Conservation (phyloP, 176 grass and related monocot species). For the Aegilops sharonensis region DNA sequence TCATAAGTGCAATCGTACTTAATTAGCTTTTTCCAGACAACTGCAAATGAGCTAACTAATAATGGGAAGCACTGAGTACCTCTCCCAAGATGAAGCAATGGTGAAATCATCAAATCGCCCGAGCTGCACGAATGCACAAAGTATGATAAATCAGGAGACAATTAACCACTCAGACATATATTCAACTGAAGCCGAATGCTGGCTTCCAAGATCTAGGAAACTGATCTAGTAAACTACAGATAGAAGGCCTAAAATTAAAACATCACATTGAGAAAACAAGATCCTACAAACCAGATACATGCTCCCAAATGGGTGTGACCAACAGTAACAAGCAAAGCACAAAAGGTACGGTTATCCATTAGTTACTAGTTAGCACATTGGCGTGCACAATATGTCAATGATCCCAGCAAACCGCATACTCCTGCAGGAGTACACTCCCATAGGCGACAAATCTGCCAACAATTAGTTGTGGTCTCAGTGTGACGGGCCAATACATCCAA, state of each 20-base stretch:
- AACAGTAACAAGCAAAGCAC: neutral
- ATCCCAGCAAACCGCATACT: neutral
- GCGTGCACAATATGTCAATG: neutral
- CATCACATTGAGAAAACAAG: neutral
- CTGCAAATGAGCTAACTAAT: neutral
- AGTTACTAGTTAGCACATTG: neutral
- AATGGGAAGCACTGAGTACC: constrained; percentile 35
- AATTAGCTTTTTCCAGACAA: neutral
- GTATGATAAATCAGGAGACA: neutral
- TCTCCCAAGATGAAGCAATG: constrained; percentile 96
- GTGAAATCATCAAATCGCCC: constrained; percentile 93
- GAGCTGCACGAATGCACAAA: constrained; percentile 43
- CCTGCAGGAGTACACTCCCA: neutral
- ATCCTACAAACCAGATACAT: neutral
- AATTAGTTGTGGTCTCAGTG: neutral
- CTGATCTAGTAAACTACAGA: neutral
- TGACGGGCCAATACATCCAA: neutral
- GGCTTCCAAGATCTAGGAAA: neutral
- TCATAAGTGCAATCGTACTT: neutral
- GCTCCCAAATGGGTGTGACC: neutral
- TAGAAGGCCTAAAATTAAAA: neutral
- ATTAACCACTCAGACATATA: neutral
- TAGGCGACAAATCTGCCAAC: neutral
- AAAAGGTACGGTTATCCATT: neutral
- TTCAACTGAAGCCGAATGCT: neutral